These are phyloP conservation scores for Ophiosphaerella herpotricha DNA, from an alignment of 2,329 filamentous ascomycete genomes.

Conservation along the genomic window DNA sequence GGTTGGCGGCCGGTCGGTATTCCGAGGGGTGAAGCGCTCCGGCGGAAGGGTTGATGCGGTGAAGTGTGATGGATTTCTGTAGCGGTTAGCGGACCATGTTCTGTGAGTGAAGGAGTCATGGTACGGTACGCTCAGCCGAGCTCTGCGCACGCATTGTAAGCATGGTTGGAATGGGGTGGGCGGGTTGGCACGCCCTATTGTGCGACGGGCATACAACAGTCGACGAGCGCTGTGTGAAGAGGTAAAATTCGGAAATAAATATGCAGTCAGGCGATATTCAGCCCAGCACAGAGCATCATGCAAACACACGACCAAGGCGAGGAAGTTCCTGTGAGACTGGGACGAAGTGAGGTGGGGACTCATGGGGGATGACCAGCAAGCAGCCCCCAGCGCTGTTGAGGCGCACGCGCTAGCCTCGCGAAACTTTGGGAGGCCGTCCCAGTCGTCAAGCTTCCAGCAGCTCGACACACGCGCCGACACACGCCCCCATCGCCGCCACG, in stretches of 20 bases:
- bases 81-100: constrained; percentile 5
- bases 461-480: constrained; percentile 15
- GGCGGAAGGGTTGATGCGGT: not conserved
- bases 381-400: not conserved
- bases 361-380: not conserved
- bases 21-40: constrained; percentile 1
- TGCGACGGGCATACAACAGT: constrained; percentile 9
- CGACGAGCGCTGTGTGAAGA: constrained; percentile 9
- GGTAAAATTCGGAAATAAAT: not conserved
- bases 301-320: not conserved
- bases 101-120: not conserved
- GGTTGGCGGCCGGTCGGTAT: not conserved
- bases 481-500: constrained; percentile 1
- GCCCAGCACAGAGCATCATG: not conserved
- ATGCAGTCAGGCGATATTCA: not conserved
- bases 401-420: constrained; percentile 15
- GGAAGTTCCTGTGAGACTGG: not conserved
- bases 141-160: not conserved
- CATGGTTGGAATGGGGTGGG: constrained; percentile 4
- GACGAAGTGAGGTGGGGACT: constrained; percentile 2
- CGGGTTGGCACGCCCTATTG: not conserved
- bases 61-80: not conserved
- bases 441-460: constrained; percentile 20
- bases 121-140: constrained; percentile 6
- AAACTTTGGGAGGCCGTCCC: constrained; percentile 12